phyloP scores from a whole-genome alignment of 2,329 filamentous ascomycete genomes.

The Hypoxylon sp. region DNA sequence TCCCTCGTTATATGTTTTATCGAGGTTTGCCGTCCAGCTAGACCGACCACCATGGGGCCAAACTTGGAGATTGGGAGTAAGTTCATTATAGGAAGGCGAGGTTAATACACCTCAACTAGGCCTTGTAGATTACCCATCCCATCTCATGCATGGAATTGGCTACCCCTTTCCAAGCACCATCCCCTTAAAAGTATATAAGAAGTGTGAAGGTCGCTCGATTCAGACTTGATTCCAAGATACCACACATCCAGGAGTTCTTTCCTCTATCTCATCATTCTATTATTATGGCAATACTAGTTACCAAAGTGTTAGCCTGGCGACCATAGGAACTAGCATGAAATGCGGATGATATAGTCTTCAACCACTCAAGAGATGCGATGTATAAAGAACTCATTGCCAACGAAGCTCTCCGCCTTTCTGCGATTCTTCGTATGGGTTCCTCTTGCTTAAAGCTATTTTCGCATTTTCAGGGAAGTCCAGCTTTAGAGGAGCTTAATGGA shows the following conservation, averaged over 20 bases:
- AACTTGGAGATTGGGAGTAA: not conserved
- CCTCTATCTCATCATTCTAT: not conserved
- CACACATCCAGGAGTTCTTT: not conserved
- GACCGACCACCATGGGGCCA: not conserved
- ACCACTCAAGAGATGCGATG: not conserved
- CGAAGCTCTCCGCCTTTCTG: not conserved
- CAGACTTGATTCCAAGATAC: not conserved
- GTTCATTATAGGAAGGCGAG: not conserved
- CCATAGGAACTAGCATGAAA: not conserved
- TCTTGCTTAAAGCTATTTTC: not conserved
- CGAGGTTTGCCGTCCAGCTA: not conserved
- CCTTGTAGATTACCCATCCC: not conserved
- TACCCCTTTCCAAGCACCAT: not conserved
- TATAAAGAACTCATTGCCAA: not conserved
- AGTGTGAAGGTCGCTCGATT: not conserved
- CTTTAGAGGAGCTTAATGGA: not conserved
- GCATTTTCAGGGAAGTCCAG: not conserved
- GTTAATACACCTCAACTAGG: not conserved
- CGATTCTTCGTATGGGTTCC: not conserved
- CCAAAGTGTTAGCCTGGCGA: not conserved
- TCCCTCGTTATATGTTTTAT: not conserved
- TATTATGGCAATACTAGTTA: not conserved
- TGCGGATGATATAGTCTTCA: not conserved
- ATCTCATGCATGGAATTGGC: not conserved
- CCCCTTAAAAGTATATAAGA: not conserved